A percentile compares a stretch with the other conserved stretches of the same genome.
Conservation (phyloP, 352 stramenopile genomes). For the Blastocystis sp. region DNA sequence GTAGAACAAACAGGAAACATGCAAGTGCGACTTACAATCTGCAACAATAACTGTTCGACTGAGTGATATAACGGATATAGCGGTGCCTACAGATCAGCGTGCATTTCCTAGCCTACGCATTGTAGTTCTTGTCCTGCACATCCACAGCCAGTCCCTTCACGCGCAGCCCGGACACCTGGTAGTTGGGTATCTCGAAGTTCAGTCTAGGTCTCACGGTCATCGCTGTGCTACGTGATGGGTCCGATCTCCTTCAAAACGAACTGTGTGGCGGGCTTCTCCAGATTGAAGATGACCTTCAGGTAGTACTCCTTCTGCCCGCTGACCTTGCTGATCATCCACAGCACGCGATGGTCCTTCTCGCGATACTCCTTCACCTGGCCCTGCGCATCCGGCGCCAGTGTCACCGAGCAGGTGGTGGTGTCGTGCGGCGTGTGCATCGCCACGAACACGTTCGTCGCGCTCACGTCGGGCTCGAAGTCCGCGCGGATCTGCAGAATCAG, state of each 20-base stretch:
- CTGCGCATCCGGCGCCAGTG: slow-evolving; percentile 65
- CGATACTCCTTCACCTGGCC: slow-evolving; percentile 86
- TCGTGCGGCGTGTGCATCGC: slow-evolving; percentile 52
- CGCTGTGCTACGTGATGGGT: not conserved
- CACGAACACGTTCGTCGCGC: slow-evolving; percentile 62
- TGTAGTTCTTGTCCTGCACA: slow-evolving; percentile 91
- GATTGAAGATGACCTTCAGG: slow-evolving; percentile 79
- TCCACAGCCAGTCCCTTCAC: slow-evolving; percentile 94
- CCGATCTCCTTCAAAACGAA: slow-evolving; percentile 39
- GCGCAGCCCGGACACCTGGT: slow-evolving; percentile 94
- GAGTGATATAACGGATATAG: slow-evolving; percentile 97
- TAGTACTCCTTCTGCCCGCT: slow-evolving; percentile 85
- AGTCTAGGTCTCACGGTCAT: slow-evolving; percentile 67
- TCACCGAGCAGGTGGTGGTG: slow-evolving; percentile 57
- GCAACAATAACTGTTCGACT: slow-evolving; percentile 93
- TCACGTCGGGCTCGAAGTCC: slow-evolving; percentile 65
- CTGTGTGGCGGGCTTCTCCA: slow-evolving; percentile 62
- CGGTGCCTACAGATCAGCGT: slow-evolving; percentile 71
- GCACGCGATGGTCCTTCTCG: slow-evolving; percentile 84
- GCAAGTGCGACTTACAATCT: slow-evolving; percentile 74
- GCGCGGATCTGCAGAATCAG: slow-evolving; percentile 67
- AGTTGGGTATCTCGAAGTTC: slow-evolving; percentile 99
- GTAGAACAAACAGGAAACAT: slow-evolving; percentile 6
- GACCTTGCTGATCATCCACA: slow-evolving; percentile 93
- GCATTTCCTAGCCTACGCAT: slow-evolving; percentile 67